Conservation (phyloP, 805 yeast species). For the Suhomyces prunicola region DNA sequence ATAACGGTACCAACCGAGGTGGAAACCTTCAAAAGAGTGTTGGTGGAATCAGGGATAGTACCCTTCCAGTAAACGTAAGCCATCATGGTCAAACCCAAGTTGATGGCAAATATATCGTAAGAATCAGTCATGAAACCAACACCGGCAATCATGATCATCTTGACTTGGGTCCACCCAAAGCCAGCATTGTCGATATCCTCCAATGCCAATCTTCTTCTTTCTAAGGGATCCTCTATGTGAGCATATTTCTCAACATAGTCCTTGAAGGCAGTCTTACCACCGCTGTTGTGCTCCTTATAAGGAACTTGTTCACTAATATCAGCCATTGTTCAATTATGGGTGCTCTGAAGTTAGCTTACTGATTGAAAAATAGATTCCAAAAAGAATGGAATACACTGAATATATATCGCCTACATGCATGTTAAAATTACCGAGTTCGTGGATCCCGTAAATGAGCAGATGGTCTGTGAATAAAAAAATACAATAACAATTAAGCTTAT, state of each 20-base stretch:
- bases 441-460: background rate
- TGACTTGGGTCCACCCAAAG: constrained; percentile 79
- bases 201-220: constrained; percentile 81
- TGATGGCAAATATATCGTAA: constrained; percentile 88
- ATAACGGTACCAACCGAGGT: constrained; percentile 93
- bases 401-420: background rate
- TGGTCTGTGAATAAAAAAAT: background rate
- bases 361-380: background rate
- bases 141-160: constrained; percentile 83
- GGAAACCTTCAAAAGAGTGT: constrained; percentile 77
- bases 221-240: constrained; percentile 78
- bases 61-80: constrained; percentile 70
- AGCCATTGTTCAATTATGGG: constrained; percentile 14
- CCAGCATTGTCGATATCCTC: constrained; percentile 78
- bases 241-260: constrained; percentile 77
- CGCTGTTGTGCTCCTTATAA: constrained; percentile 29
- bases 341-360: background rate
- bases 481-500: background rate
- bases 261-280: constrained; percentile 87
- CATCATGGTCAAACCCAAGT: constrained; percentile 78
- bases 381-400: background rate
- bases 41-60: constrained; percentile 64
- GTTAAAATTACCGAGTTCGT: background rate
- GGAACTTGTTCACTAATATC: constrained; percentile 21
- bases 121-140: constrained; percentile 93